Evolutionary conservation across 371 early-diverging fungal species (phyloP), one percentile per base, ranked within the genome.

Genomic region (Mucor saturninus): DNA sequence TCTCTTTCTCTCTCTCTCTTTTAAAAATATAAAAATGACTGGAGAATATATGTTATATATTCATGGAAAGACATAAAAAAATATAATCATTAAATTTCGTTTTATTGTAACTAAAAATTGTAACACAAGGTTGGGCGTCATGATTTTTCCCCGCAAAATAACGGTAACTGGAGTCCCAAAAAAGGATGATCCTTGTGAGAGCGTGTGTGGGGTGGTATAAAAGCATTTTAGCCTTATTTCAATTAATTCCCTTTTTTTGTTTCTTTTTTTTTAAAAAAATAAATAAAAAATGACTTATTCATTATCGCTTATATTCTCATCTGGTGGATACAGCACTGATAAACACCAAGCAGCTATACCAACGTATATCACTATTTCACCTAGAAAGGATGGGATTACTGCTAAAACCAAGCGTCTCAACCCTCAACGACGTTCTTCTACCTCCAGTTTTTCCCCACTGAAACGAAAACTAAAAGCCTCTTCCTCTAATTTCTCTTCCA

Each of bases 331-430:
- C 42, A 29, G 29, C 26, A 8, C 10, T 5, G 40, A 37, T 26
- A n/a, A 29, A 50, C n/a, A 29, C 15, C 10, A 13, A 51, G 43
- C 42, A 28, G 32, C 28, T 8, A 46, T 60, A 8, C 69, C 72
- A 1, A 64, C 61, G 8, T 71, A 71, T 21, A 67, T 67, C 8
- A 61, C 61, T 4, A 67, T 71, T 39, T 67, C 57, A 31, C 72
- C 64, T 10, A 52, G 45, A 55, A 71, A 71, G 45, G 64, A 71
- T 51, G 72, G 72, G 5, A 52, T 29, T 3, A 69, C 70, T 6
- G 67, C 72, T 4, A 71, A 61, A 43, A 64, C 56, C 7, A 67
- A 67, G 37, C 61, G 72, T 14, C 13, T 71, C 0, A 71, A 67
- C 31, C 67, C 64, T 7, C 57, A 56, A 37, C 8, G 56, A 8